Conservation (phyloP, 139 green algal genomes). For the Mesotaenium endlicherianum region DNA sequence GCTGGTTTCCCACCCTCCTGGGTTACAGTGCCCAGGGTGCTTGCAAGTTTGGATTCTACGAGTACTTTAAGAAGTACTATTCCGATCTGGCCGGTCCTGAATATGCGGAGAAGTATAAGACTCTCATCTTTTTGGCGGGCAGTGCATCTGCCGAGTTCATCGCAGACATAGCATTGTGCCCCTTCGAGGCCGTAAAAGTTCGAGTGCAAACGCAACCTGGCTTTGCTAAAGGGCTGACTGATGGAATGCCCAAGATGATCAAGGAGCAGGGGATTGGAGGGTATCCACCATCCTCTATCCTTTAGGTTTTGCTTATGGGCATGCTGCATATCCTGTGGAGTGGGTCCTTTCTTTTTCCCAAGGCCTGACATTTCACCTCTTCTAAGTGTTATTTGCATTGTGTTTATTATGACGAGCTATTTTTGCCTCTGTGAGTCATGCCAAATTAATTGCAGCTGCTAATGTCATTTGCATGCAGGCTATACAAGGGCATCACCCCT, state of each 20-base stretch:
- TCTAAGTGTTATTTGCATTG: not conserved
- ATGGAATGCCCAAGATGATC: constrained; percentile 50
- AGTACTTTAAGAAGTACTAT: constrained; percentile 64
- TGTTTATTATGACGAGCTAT: no score
- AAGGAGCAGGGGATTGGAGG: constrained; percentile 34
- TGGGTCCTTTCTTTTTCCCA: no score
- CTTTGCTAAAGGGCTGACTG: constrained; percentile 48
- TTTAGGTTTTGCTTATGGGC: no score
- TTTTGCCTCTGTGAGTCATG: no score
- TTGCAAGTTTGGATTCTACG: constrained; percentile 62
- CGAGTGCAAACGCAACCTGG: constrained; percentile 59
- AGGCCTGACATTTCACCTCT: not conserved
- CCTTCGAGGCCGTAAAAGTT: constrained; percentile 61
- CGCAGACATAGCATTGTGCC: constrained; percentile 59
- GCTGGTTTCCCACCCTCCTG: constrained; percentile 52
- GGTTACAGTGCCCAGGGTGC: constrained; percentile 61
- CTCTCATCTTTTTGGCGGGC: constrained; percentile 55
- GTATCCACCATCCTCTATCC: no score
- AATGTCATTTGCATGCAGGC: no score
- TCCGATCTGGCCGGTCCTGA: constrained; percentile 51
- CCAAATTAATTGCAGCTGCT: no score
- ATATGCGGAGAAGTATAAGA: constrained; percentile 55
- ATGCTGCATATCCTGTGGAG: no score
- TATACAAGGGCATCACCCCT: constrained; percentile 54
- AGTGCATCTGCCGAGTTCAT: constrained; percentile 57